Evolutionary conservation across 225 moss, liverwort and hornwort species (phyloP), one percentile per base, ranked within the genome.

Genomic region (Bryoerythrophyllum caledonicum): DNA sequence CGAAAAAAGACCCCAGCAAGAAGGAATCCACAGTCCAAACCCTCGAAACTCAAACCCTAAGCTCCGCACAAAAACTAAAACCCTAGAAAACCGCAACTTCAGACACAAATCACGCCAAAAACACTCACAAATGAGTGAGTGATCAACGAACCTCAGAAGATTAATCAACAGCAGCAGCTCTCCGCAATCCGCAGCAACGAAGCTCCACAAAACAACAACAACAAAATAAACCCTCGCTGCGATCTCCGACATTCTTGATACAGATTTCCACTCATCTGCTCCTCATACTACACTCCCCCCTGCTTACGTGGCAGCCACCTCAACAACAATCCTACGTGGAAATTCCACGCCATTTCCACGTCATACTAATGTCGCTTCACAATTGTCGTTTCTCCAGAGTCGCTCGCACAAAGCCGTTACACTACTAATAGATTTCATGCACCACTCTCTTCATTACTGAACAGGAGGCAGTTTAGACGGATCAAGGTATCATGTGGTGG

Each of bases 111-210:
- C 21, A 44, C 21, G 24, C 43, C 70, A n/a, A n/a, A 55, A 63
- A 23, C 25, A 44, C 12, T 51, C 12, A 52, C 28, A 34, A 67
- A 44, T n/a, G n/a, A n/a, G n/a, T 6, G 21, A 66, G 51, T 48
- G 24, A 48, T 53, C 5, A 30, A 8, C 74, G 3, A 30, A 60
- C 78, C 81, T 25, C n/a, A n/a, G 76, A 41, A 68, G 76, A 26
- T 17, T 49, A 19, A 0, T 8, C 2, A n/a, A 44, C 2, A n/a
- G n/a, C n/a, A n/a, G n/a, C n/a, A n/a, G n/a, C 65, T 4, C 24
- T 25, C 10, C n/a, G n/a, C n/a, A 70, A 63, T 46, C 65, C 23
- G 65, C 13, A 19, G 35, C 19, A 46, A 38, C 59, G 25, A 37
- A 13, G 57, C 49, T 70, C 7, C 34, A 16, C 17, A n/a, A 7